phyloP scores from a whole-genome alignment of 75 land plant species.

The Cupressus sempervirens region DNA sequence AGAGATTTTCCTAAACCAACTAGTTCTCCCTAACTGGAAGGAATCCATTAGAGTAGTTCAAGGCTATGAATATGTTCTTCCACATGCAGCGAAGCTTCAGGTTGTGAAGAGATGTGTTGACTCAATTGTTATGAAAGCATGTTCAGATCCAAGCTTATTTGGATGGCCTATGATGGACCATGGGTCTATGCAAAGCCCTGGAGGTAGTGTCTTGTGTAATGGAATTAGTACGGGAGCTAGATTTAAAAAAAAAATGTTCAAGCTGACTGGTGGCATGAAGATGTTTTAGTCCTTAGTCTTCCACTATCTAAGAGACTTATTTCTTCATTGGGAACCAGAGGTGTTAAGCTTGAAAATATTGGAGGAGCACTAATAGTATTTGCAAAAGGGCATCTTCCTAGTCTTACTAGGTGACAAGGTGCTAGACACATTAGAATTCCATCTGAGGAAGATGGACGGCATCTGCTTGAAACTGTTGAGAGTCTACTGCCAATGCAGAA shows the following conservation, averaged over 20 bases:
- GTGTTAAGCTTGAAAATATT: conserved; percentile 36
- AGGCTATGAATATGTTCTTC: conserved; percentile 24
- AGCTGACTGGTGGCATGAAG: conserved; percentile 92
- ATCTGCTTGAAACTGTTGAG: conserved; percentile 61
- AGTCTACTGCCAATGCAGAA: conserved; percentile 47
- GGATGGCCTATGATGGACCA: conserved; percentile 58
- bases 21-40: conserved; percentile 42
- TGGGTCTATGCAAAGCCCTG: conserved; percentile 43
- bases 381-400: conserved; percentile 61
- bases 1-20: conserved; percentile 22
- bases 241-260: conserved; percentile 26
- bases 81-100: conserved; percentile 29
- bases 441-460: conserved; percentile 21
- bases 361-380: conserved; percentile 63
- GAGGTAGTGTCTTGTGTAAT: conserved; percentile 53
- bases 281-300: conserved; percentile 39
- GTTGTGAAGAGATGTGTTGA: conserved; percentile 46
- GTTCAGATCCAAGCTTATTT: conserved; percentile 35
- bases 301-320: conserved; percentile 56
- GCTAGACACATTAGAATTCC: conserved; percentile 9
- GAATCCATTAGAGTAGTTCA: conserved; percentile 33
- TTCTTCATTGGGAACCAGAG: conserved; percentile 41
- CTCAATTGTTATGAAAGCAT: conserved; percentile 31
- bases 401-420: conserved; percentile 47
- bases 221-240: conserved; percentile 56